Evolutionary conservation across 2,329 filamentous ascomycete species (phyloP), one percentile per base, ranked within the genome.

Genomic region (Aphanocladium album): DNA sequence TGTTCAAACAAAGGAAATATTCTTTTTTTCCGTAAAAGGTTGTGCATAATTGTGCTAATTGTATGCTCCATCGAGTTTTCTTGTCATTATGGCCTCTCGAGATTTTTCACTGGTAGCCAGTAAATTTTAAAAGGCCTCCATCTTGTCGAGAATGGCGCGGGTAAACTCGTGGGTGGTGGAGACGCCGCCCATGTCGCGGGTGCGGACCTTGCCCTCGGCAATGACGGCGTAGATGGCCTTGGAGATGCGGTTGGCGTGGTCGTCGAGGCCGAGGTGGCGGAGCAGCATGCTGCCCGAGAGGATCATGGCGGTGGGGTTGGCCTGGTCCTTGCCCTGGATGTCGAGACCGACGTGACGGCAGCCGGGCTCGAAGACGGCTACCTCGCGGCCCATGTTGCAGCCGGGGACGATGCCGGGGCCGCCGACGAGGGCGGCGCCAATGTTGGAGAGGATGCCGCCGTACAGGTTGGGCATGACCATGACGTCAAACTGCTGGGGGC

Each of bases 381-480:
- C 91, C 68, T 99, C 93, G 68, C 95, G 91, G 73, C 95, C 95
- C 93, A 99, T 99, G 85, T 98, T 99, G 87, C 93, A 97, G 71
- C 95, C 95, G 63, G 95, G 95, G 49, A 99, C 95, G 68, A 99
- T 91, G 79, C 95, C 95, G 59, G 95, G 93, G 57, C 95, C 95
- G 75, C 95, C 95, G 69, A 99, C 95, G 43, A 99, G 90, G 66
- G 93, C 95, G 71, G 95, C 93, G 69, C 93, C 93, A 72, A 99
- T 96, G 86, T 99, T 99, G 82, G 95, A 98, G 67, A 99, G 84
- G 72, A 99, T 99, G 76, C 93, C 93, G 78, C 93, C 93, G 85
- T 98, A 98, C 74, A 98, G 82, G 84, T 99, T 99, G 72, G 95
- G 95, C 93, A 98, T 98, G 77, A 99, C 95, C 89, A 99, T 91